Percentiles rank a stretch among this genome's conserved stretches.
Conservation (phyloP, 805 yeast genomes). For the Metschnikowia vanudenii region DNA sequence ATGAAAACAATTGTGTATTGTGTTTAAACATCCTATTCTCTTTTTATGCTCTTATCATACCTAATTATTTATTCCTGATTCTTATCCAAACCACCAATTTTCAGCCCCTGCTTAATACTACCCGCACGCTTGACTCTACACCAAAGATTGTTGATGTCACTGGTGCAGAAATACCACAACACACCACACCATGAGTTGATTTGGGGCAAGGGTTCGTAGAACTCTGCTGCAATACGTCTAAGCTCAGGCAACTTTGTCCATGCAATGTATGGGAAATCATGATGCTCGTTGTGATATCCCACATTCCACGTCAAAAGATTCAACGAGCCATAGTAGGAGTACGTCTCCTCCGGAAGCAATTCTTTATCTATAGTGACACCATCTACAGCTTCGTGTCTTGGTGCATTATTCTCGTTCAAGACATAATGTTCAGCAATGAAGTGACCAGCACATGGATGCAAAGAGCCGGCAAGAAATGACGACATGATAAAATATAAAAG, state of each 20-base stretch:
- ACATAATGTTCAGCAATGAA: slow-evolving; percentile 94
- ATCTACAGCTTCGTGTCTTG: slow-evolving; percentile 21
- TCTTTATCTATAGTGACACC: slow-evolving; percentile 32
- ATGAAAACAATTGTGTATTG: not conserved
- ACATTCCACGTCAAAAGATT: slow-evolving; percentile 86
- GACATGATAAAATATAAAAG: slow-evolving; percentile 67
- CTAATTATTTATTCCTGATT: slow-evolving; percentile 10
- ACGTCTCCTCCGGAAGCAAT: slow-evolving; percentile 69
- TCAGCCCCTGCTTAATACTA: slow-evolving; percentile 35
- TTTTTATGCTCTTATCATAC: not conserved
- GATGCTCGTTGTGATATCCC: slow-evolving; percentile 93
- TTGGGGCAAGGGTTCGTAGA: slow-evolving; percentile 74
- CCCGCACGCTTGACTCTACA: slow-evolving; percentile 73
- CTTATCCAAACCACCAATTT: slow-evolving; percentile 21
- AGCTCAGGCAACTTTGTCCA: slow-evolving; percentile 78
- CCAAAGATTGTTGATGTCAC: slow-evolving; percentile 68
- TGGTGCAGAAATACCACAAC: slow-evolving; percentile 66
- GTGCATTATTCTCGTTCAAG: slow-evolving; percentile 52
- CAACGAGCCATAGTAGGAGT: slow-evolving; percentile 80
- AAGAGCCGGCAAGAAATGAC: slow-evolving; percentile 84
- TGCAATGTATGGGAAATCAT: slow-evolving; percentile 90
- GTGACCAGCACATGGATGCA: slow-evolving; percentile 94
- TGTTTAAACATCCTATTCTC: not conserved
- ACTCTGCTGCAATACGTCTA: slow-evolving; percentile 69
- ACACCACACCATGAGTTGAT: slow-evolving; percentile 80